These are phyloP conservation scores for Monilinia fructigena DNA, from an alignment of 2,329 filamentous ascomycete genomes.

Conservation along the genomic window DNA sequence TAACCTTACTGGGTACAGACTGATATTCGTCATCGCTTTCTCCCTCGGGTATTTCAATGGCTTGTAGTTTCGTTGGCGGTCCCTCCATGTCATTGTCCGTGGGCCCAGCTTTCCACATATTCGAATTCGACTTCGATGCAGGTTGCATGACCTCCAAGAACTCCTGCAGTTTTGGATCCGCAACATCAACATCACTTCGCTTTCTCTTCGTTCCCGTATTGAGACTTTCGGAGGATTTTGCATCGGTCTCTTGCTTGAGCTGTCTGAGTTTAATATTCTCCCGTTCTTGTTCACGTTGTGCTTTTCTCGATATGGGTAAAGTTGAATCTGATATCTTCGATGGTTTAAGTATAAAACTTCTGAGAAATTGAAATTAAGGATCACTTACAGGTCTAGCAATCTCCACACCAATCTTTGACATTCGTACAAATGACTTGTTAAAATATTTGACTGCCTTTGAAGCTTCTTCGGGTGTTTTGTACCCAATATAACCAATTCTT, in stretches of 20 bases:
- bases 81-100: constrained; percentile 42
- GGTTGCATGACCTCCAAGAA: constrained; percentile 81
- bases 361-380: not conserved
- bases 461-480: constrained; percentile 79
- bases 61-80: constrained; percentile 44
- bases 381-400: constrained; percentile 73
- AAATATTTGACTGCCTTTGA: constrained; percentile 87
- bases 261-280: constrained; percentile 33
- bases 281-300: constrained; percentile 40
- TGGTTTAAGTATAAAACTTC: not conserved
- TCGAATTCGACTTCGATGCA: constrained; percentile 60
- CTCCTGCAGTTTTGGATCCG: constrained; percentile 80
- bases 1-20: constrained; percentile 55
- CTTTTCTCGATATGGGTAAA: constrained; percentile 43
- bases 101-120: constrained; percentile 60
- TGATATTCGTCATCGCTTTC: constrained; percentile 78
- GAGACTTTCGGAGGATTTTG: constrained; percentile 40
- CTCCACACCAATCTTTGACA: constrained; percentile 91
- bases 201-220: constrained; percentile 61
- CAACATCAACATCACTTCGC: constrained; percentile 55
- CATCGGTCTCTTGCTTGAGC: constrained; percentile 29
- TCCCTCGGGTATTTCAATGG: constrained; percentile 48
- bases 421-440: constrained; percentile 90
- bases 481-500: constrained; percentile 93
- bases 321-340: constrained; percentile 41